Percentiles rank a stretch among this genome's conserved stretches.
Conservation (phyloP, 306 rosid species). For the Medicago truncatula region MtrunA17r5.0-ANR NC_053044.1:26972001-26972500, state of each 20-base stretch:
- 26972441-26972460: constrained; percentile 99
- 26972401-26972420: constrained; percentile 97
- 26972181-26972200: too few relatives aligned
- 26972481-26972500: constrained; percentile 42
- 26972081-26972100: too few relatives aligned
- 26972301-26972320: constrained; percentile 27
- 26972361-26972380: constrained; percentile 37
- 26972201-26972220: not conserved
- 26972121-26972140: too few relatives aligned
- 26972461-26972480: constrained; percentile 98
- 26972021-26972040: too few relatives aligned
- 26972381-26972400: constrained; percentile 99
- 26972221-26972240: constrained; percentile 16
- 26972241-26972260: constrained; percentile 14
- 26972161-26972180: too few relatives aligned
- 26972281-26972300: constrained; percentile 11
- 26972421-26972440: constrained; percentile 98
- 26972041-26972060: too few relatives aligned
- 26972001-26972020: too few relatives aligned
- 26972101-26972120: too few relatives aligned
- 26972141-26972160: too few relatives aligned
- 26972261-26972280: constrained; percentile 23
- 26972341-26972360: not conserved
- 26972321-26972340: constrained; percentile 14
- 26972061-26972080: too few relatives aligned